Evolutionary conservation across 768 basidiomycete species (phyloP), one percentile per base, ranked within the genome.

Genomic region (Mycena polygramma): DNA sequence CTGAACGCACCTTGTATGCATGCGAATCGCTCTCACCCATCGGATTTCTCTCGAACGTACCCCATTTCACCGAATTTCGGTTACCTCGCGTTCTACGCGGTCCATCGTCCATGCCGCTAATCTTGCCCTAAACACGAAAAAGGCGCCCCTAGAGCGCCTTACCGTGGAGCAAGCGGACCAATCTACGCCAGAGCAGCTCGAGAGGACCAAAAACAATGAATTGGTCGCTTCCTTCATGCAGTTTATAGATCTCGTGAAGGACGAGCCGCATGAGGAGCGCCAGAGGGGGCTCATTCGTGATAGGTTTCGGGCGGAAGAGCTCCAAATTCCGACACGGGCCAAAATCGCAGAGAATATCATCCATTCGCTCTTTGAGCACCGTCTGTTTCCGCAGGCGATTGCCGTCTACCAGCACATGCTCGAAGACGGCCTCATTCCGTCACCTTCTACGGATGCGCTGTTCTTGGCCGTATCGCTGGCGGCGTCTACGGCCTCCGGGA

Each of bases 331-430:
- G 7, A 70, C 72, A 19, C 69, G 55, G n/a, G 61, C 66, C 36
- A 67, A 70, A 61, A 67, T 73, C n/a, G 69, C 66, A 70, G 82
- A 84, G 68, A 78, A 77, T 22, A 73, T 83, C 54, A 83, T 88
- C 24, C 71, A 77, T 10, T 78, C 82, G 22, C 83, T 89, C 55
- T 74, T 90, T 26, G 76, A 82, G 20, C 73, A 81, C 46, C 79
- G 80, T 1, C 65, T 77, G 10, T 82, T 84, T 61, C 72, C 74
- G 15, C 77, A 81, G 39, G 88, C 89, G 0, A 74, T 81, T 20
- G 68, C 75, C 4, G 76, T 89, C 14, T 83, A 87, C 72, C 72
- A 79, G 10, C 80, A 82, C 20, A 86, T 90, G 84, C 69, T 75
- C 22, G 74, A 78, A 1, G 81, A 83, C 20, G 82, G 83, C 11